These are phyloP conservation scores for Schizosaccharomyces octosporus DNA, from an alignment of 805 yeast genomes.

Conservation along the genomic window DNA sequence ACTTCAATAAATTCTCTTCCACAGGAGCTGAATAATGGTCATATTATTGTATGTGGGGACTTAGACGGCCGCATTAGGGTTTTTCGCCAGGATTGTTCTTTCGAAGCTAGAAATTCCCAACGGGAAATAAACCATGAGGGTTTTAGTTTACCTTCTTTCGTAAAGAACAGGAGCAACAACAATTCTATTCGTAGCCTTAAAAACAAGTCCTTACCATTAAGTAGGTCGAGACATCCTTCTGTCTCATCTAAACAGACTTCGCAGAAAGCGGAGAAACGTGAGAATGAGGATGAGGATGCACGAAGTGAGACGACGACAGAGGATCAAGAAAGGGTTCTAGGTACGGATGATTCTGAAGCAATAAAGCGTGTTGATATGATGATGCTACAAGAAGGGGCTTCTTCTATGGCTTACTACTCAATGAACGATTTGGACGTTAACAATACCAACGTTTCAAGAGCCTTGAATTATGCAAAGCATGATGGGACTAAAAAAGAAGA, in stretches of 20 bases:
- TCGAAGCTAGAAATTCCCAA: not conserved
- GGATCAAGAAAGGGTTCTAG: slow-evolving; percentile 7
- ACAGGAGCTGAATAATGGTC: slow-evolving; percentile 11
- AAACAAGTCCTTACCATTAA: too few relatives aligned
- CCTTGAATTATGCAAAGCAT: not conserved
- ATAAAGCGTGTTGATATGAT: not conserved
- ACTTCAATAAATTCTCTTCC: slow-evolving; percentile 2
- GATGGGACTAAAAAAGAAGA: not conserved
- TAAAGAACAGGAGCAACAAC: not conserved
- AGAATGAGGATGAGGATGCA: too few relatives aligned
- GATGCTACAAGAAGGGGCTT: not conserved
- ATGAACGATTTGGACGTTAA: not conserved
- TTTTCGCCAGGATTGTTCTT: slow-evolving; percentile 55
- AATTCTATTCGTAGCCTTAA: not conserved
- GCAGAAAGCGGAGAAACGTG: not conserved
- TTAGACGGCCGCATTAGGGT: slow-evolving; percentile 47
- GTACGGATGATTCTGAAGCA: not conserved
- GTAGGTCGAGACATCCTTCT: too few relatives aligned
- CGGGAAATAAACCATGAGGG: not conserved
- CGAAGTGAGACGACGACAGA: not conserved
- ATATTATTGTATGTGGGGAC: slow-evolving; percentile 55
- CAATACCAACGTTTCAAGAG: not conserved
- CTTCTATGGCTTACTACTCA: not conserved
- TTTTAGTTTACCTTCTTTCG: not conserved
- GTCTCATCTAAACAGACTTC: not conserved